These are phyloP conservation scores for Monosporascus sp. DNA, from an alignment of 2,329 filamentous ascomycete genomes.

Conservation along the genomic window DNA sequence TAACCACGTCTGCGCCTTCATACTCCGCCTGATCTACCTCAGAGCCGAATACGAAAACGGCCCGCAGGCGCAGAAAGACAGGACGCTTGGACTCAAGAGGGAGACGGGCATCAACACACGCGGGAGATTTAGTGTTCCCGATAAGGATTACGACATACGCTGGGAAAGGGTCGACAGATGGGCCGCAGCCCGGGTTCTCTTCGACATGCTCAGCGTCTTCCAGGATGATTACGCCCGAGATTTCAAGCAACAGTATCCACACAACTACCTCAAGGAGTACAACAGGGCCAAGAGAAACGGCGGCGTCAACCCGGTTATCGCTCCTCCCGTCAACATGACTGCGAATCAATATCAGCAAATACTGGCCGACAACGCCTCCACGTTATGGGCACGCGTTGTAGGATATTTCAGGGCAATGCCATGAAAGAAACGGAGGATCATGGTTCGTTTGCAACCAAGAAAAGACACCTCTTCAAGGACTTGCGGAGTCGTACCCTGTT, in stretches of 20 bases:
- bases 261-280: neutral
- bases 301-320: neutral
- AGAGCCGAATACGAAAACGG: conserved; percentile 3
- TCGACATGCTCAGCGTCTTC: neutral
- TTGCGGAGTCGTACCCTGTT: no score
- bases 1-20: conserved; percentile 1
- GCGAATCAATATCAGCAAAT: neutral
- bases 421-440: neutral
- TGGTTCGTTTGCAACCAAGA: neutral
- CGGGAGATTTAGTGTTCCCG: neutral
- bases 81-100: neutral
- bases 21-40: conserved; percentile 4
- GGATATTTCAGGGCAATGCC: neutral
- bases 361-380: neutral
- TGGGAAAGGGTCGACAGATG: conserved; percentile 9
- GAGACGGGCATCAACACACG: neutral
- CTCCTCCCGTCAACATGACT: neutral
- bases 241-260: neutral
- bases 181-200: conserved; percentile 7
- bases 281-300: neutral
- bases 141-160: conserved; percentile 1
- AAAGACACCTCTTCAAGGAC: no score
- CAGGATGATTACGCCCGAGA: neutral
- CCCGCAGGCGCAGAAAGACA: neutral
- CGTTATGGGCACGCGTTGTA: neutral